Evolutionary conservation across 78 protist genomes (phyloP), one percentile per base, ranked within the genome.

Genomic region (Polysphondylium violaceum): DNA sequence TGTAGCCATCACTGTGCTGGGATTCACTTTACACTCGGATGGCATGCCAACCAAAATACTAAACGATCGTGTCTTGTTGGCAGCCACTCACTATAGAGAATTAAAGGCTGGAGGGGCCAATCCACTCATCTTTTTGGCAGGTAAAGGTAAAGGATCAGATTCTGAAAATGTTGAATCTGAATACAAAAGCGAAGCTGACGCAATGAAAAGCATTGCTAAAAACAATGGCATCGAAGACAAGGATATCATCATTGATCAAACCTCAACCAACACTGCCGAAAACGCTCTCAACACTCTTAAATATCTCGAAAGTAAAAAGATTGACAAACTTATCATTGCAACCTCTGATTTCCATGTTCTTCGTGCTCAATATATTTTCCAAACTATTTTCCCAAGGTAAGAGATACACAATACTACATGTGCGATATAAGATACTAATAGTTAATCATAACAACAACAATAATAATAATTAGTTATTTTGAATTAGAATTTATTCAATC

Each of bases 11-110:
- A 44, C 53, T 41, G 64, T 55, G 16, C 41, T 81, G 1, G 90
- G 90, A 2, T 81, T 69, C 41, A 51, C 76, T 5, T 51, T 81
- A 2, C 75, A 81, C 33, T 7, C 35, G 23, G 90, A 81, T 56
- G 90, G 90, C 43, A 81, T 81, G 90, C 90, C 90, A 67, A 47
- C 90, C 7, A 27, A 50, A 25, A 81, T 81, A 63, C n/a, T 81
- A 31, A 81, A 64, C 23, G 90, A 81, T 27, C 76, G 90, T 69
- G 90, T 81, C 5, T 1, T 27, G 25, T 36, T 51, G 9, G 90
- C 90, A 12, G 55, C 51, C 11, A 47, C 53, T 12, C 9, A n/a
- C 2, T 81, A 69, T 35, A 14, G 11, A 3, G 51, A 53, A 35
- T 58, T 81, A 38, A 25, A 53, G 21, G n/a, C 3, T 12, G 41